Evolutionary conservation across 805 yeast genomes (phyloP).

Genomic region (Nakazawaea laoshanensis): DNA sequence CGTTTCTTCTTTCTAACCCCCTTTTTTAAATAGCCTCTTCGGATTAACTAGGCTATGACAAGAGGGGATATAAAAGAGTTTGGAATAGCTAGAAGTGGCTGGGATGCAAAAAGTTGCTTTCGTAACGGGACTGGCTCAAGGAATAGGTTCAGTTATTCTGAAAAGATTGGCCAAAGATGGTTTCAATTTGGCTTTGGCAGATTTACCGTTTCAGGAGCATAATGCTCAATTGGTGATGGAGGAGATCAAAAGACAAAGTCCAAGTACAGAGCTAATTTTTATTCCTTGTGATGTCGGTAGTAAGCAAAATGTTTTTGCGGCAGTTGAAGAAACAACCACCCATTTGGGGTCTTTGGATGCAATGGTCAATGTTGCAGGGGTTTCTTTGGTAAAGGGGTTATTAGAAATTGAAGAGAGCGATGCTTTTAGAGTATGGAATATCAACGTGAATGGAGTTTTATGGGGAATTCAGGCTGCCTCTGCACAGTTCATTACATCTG

Average conservation of each 20-base stretch:
- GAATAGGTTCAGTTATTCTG: constrained; percentile 45
- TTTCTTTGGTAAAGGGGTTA: constrained; percentile 19
- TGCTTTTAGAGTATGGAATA: constrained; percentile 14
- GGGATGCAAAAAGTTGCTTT: constrained; percentile 27
- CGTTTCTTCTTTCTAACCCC: neutral
- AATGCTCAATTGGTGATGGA: constrained; percentile 16
- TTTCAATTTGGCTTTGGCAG: constrained; percentile 29
- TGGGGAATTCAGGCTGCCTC: constrained; percentile 27
- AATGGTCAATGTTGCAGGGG: constrained; percentile 29
- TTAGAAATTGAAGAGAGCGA: constrained; percentile 21
- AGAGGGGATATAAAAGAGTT: neutral
- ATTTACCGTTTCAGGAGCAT: constrained; percentile 16
- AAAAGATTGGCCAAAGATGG: constrained; percentile 36
- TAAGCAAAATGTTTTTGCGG: constrained; percentile 17
- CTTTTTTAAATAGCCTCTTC: too few relatives aligned
- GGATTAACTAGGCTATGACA: too few relatives aligned
- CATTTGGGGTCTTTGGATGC: constrained; percentile 25
- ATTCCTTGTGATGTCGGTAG: constrained; percentile 19
- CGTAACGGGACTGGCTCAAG: constrained; percentile 54
- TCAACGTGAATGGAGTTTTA: constrained; percentile 24
- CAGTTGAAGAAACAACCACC: constrained; percentile 20
- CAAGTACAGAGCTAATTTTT: constrained; percentile 17
- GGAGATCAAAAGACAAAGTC: constrained; percentile 12
- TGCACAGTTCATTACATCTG: constrained; percentile 17
- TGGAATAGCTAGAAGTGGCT: neutral